phyloP scores from a whole-genome alignment of 1,284 basidiomycete genomes.

The Malassezia furfur region DNA sequence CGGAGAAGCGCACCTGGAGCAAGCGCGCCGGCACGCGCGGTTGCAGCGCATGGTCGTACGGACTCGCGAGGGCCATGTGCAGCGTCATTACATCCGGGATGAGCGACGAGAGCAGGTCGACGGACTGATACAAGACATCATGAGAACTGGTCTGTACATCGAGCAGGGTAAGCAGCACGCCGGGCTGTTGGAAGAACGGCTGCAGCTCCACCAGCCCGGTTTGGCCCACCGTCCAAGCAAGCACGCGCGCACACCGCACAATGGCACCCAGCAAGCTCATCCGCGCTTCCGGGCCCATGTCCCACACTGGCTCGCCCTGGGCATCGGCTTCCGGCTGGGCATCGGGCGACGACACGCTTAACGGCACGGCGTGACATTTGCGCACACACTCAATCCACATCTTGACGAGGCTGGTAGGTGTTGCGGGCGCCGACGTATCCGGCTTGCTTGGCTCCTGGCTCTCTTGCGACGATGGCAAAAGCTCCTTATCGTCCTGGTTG shows the following conservation, averaged over 20 bases:
- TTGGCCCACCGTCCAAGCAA: slow-evolving; percentile 9
- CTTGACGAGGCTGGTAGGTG: slow-evolving; percentile 17
- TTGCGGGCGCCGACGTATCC: background rate
- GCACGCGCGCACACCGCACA: background rate
- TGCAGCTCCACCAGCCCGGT: slow-evolving; percentile 6
- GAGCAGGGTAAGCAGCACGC: slow-evolving; percentile 9
- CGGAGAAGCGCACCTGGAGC: slow-evolving; percentile 21
- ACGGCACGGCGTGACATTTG: slow-evolving; percentile 14
- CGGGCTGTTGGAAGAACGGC: slow-evolving; percentile 10
- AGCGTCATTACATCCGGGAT: slow-evolving; percentile 1
- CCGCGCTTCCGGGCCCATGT: background rate
- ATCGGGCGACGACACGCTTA: background rate
- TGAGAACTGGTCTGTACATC: background rate
- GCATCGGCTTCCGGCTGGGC: background rate
- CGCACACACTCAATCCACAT: slow-evolving; percentile 23
- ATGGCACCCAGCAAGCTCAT: background rate
- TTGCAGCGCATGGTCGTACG: slow-evolving; percentile 9
- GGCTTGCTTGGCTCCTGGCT: background rate
- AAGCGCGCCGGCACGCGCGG: slow-evolving; percentile 1
- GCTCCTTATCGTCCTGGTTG: background rate
- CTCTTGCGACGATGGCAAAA: slow-evolving; percentile 1
- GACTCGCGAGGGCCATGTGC: slow-evolving; percentile 13
- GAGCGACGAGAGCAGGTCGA: slow-evolving; percentile 2
- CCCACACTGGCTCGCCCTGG: background rate
- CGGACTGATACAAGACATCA: background rate